Conservation (phyloP, 2,329 filamentous ascomycete species). For the Neonectria faginata region DNA sequence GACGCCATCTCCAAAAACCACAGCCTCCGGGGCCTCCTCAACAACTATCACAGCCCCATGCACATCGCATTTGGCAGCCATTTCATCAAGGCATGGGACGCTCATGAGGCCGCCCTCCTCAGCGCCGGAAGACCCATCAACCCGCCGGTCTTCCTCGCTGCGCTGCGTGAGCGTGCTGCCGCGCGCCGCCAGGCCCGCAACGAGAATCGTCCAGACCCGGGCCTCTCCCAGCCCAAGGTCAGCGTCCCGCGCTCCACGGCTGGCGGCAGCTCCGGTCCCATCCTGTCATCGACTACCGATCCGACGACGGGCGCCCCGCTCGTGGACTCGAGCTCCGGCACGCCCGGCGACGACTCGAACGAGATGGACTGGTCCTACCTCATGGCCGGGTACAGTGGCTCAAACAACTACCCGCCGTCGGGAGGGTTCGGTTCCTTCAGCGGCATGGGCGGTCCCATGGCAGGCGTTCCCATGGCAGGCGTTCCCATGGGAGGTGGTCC, state of each 20-base stretch:
- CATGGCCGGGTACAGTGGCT: slow-evolving; percentile 56
- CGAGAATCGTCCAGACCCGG: slow-evolving; percentile 45
- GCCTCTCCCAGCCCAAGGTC: slow-evolving; percentile 40
- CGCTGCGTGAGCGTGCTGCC: slow-evolving; percentile 60
- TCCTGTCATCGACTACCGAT: slow-evolving; percentile 49
- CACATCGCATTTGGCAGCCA: slow-evolving; percentile 68
- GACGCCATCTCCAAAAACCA: slow-evolving; percentile 67
- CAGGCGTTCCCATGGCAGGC: slow-evolving; percentile 6
- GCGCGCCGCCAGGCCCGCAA: slow-evolving; percentile 48
- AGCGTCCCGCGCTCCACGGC: slow-evolving; percentile 39
- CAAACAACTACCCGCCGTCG: slow-evolving; percentile 46
- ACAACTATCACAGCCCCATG: slow-evolving; percentile 65
- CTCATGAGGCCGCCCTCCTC: slow-evolving; percentile 61
- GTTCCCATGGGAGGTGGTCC: slow-evolving; percentile 21
- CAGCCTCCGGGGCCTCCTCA: slow-evolving; percentile 61
- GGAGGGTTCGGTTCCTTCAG: slow-evolving; percentile 47
- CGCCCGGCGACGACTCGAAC: slow-evolving; percentile 46
- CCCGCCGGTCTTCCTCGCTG: slow-evolving; percentile 60
- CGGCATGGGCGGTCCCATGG: slow-evolving; percentile 34
- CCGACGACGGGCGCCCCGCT: slow-evolving; percentile 28
- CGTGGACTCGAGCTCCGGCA: slow-evolving; percentile 34
- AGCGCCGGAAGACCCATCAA: slow-evolving; percentile 57
- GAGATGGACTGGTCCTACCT: slow-evolving; percentile 64
- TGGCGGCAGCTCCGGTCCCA: slow-evolving; percentile 46
- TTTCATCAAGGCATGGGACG: slow-evolving; percentile 73